Evolutionary conservation across 495 filamentous ascomycete genomes (phyloP), one percentile per base, ranked within the genome.

Genomic region (Penicillium steckii): DNA sequence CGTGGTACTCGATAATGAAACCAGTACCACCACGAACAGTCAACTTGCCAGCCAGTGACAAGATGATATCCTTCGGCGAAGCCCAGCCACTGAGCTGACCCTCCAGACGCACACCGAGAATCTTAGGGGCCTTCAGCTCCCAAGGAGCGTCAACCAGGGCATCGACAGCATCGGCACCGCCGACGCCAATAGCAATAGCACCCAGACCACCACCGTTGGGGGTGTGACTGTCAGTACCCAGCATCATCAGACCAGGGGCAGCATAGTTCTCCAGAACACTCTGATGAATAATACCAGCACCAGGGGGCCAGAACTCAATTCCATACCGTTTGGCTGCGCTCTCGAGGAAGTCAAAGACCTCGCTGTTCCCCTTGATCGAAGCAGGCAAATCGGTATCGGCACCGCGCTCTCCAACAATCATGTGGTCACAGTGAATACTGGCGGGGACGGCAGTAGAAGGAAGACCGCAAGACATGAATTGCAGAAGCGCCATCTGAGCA

Each of bases 271-370:
- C 94, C 59, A 98, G 75, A 37, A 98, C 94, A 52, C 89, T 95
- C 80, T 98, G 94, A 74, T 98, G 94, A 57, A 98, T 98, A 53
- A 98, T 98, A 53, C 94, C 94, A n/a, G 94, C 94, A 46, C 95
- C 95, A 0, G 94, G 94, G 2, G 94, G 90, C 94, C 94, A 98
- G 70, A 98, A 98, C 67, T 97, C 93, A 58, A 98, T 96, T 19
- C 94, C 94, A 66, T 96, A 98, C 61, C 91, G 94, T 79, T 90
- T 93, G 5, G 88, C 87, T 1, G 94, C 94, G 38, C 88, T 94
- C 75, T 95, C 93, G 45, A 98, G 67, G 70, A 97, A 98, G 71
- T 98, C 91, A 65, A 95, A 98, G 3, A 98, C 91, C 75, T 98
- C 94, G 67, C 90, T 88, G 68, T 98, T 98, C 30, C 90, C 89